Evolutionary conservation across 345 rosid species (phyloP).

Genomic region (Gossypium sturtianum): DNA sequence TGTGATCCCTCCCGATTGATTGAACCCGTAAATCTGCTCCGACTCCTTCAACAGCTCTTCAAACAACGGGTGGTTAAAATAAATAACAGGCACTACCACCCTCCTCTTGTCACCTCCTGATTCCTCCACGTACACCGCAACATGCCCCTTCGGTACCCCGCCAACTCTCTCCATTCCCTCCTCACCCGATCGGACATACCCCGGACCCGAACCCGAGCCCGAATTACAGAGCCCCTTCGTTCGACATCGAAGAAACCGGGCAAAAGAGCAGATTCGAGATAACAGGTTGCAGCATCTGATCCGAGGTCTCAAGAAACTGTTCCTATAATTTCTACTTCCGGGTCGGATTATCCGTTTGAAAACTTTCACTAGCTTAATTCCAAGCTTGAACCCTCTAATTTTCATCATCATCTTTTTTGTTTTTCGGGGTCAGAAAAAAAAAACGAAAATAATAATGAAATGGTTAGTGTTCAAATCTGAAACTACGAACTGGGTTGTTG

Average conservation of each 20-base stretch:
- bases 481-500: background rate
- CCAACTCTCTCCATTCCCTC: constrained; percentile 7
- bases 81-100: constrained; percentile 65
- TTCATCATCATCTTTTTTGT: constrained; percentile 25
- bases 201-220: constrained; percentile 25
- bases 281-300: constrained; percentile 21
- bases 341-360: constrained; percentile 39
- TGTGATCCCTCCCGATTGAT: constrained; percentile 69
- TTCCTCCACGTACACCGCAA: constrained; percentile 69
- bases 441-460: background rate
- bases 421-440: background rate
- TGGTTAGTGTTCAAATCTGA: background rate
- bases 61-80: constrained; percentile 78
- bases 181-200: constrained; percentile 36
- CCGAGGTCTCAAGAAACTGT: background rate
- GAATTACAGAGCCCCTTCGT: constrained; percentile 26
- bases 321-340: constrained; percentile 19
- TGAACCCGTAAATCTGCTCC: constrained; percentile 67
- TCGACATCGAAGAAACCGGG: constrained; percentile 32
- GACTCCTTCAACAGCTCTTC: constrained; percentile 63
- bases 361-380: constrained; percentile 36
- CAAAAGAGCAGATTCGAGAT: constrained; percentile 32
- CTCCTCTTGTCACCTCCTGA: constrained; percentile 40
- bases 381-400: constrained; percentile 45
- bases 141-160: constrained; percentile 62